phyloP scores from a whole-genome alignment of 306 rosid genomes.

The Lotus japonicus region DNA sequence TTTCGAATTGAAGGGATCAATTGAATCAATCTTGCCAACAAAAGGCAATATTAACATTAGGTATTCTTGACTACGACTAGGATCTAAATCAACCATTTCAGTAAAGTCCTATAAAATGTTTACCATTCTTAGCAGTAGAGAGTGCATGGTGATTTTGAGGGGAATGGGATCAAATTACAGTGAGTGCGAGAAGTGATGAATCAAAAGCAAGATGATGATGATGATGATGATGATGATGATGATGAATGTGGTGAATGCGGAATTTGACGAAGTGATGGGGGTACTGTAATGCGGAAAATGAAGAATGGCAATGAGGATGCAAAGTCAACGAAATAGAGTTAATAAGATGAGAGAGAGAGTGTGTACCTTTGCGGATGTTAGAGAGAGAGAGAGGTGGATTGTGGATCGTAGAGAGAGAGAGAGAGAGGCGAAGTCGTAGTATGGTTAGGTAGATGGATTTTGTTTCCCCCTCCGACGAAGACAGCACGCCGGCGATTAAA shows the following conservation, averaged over 20 bases:
- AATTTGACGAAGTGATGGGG: too few species aligned
- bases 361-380: not conserved
- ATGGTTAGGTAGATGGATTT: too few species aligned
- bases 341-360: too few species aligned
- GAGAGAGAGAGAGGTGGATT: conserved; percentile 10
- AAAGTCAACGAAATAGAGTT: not conserved
- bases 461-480: too few species aligned
- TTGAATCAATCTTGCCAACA: not conserved
- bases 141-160: not conserved
- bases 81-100: conserved; percentile 17
- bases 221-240: too few species aligned
- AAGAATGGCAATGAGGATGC: not conserved
- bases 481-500: too few species aligned
- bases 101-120: not conserved
- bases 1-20: not conserved
- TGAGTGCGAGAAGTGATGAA: not conserved
- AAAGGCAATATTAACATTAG: not conserved
- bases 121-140: not conserved
- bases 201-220: too few species aligned
- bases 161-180: conserved; percentile 8
- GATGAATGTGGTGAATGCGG: too few species aligned
- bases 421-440: too few species aligned
- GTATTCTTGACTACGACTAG: too few species aligned
- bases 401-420: conserved; percentile 13
- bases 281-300: too few species aligned